phyloP scores from a whole-genome alignment of 345 rosid genomes.

The Kandelia obovata region DNA sequence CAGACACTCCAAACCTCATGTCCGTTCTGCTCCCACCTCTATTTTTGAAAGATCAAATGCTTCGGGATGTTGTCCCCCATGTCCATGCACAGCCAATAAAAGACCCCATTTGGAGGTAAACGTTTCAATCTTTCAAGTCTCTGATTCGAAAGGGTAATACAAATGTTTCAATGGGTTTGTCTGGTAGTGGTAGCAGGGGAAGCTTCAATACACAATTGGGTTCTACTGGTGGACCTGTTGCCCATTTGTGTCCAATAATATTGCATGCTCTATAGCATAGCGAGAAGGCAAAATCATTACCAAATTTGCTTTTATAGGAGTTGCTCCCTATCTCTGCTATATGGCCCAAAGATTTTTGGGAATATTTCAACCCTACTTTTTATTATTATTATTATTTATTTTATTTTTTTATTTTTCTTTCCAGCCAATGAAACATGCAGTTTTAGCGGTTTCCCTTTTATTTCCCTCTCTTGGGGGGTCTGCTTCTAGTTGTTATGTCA shows the following conservation, averaged over 20 bases:
- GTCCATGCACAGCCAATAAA: slow-evolving; percentile 32
- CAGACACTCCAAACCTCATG: slow-evolving; percentile 1
- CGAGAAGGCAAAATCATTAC: slow-evolving; percentile 44
- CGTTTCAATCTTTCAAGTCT: neutral
- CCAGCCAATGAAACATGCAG: slow-evolving; percentile 44
- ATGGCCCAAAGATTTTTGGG: slow-evolving; percentile 61
- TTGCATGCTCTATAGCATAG: slow-evolving; percentile 48
- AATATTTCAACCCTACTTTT: slow-evolving; percentile 44
- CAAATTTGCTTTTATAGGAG: slow-evolving; percentile 37
- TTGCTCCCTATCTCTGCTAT: slow-evolving; percentile 40
- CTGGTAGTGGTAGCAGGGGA: slow-evolving; percentile 43
- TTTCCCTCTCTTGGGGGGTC: neutral
- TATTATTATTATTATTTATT: no score
- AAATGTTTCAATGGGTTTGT: neutral
- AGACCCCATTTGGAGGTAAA: slow-evolving; percentile 55
- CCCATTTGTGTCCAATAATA: slow-evolving; percentile 42
- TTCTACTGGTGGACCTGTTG: slow-evolving; percentile 33
- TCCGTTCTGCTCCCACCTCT: slow-evolving; percentile 2
- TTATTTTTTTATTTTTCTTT: slow-evolving; percentile 25
- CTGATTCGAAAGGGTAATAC: neutral
- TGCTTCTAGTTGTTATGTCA: neutral
- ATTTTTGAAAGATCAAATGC: slow-evolving; percentile 7
- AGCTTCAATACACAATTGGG: slow-evolving; percentile 14
- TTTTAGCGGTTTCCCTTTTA: slow-evolving; percentile 4
- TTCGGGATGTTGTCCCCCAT: neutral